These are phyloP conservation scores for Solanum pinnatisectum DNA, from an alignment of 257 asterid species.

Conservation along the genomic window DNA sequence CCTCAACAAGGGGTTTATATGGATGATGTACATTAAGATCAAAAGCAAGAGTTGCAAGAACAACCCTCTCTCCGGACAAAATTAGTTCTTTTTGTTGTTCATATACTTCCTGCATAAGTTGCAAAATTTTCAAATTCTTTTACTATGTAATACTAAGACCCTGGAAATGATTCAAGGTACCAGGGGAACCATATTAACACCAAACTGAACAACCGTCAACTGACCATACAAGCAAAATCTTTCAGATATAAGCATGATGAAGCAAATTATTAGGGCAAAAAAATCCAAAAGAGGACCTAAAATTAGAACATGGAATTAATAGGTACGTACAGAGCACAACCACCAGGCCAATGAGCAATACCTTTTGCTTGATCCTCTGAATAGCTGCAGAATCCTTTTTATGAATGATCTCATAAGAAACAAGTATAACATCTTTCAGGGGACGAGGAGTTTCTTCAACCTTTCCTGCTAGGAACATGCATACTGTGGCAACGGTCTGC, in stretches of 20 bases:
- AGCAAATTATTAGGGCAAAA: background rate
- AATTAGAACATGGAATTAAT: background rate
- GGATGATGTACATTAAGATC: slow-evolving; percentile 87
- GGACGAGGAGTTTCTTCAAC: slow-evolving; percentile 99
- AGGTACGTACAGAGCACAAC: background rate
- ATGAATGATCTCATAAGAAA: slow-evolving; percentile 83
- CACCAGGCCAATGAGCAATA: slow-evolving; percentile 7
- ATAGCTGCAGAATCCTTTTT: slow-evolving; percentile 68
- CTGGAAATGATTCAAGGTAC: background rate
- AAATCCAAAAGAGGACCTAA: background rate
- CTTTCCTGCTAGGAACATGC: slow-evolving; percentile 99
- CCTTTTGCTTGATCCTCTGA: slow-evolving; percentile 91
- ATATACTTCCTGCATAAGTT: slow-evolving; percentile 68
- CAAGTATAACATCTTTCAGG: slow-evolving; percentile 78
- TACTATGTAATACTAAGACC: background rate
- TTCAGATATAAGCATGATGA: background rate
- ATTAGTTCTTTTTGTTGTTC: slow-evolving; percentile 84
- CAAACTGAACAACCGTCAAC: background rate
- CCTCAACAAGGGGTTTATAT: slow-evolving; percentile 93
- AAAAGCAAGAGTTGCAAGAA: slow-evolving; percentile 82
- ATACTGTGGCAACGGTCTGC: slow-evolving; percentile 91
- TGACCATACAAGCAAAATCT: background rate
- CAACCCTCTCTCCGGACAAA: slow-evolving; percentile 79
- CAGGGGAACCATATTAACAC: background rate
- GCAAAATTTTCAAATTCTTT: background rate